Conservation (phyloP, 2,329 filamentous ascomycete species). For the Monascus ruber region DNA sequence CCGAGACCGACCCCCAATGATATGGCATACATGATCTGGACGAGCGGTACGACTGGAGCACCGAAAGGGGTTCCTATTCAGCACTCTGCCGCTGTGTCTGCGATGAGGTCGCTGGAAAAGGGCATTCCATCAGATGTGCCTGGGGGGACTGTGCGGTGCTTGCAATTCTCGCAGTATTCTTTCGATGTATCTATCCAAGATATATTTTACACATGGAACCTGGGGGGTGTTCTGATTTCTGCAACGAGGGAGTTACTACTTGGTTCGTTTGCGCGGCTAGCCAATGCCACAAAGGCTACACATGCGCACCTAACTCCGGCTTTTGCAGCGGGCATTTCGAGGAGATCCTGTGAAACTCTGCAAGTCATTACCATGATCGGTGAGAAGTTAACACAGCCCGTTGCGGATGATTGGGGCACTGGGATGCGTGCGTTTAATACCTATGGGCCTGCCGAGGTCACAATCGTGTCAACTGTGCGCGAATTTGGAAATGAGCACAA, state of each 20-base stretch:
- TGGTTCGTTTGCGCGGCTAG: slow-evolving; percentile 14
- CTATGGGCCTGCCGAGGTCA: slow-evolving; percentile 30
- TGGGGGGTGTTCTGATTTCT: slow-evolving; percentile 17
- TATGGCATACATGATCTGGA: slow-evolving; percentile 31
- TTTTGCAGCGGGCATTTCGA: slow-evolving; percentile 18
- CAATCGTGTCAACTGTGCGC: slow-evolving; percentile 20
- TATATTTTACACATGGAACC: slow-evolving; percentile 19
- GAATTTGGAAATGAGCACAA: slow-evolving; percentile 16
- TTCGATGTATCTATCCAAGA: slow-evolving; percentile 32
- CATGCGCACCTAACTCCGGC: slow-evolving; percentile 22
- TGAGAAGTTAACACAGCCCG: slow-evolving; percentile 20
- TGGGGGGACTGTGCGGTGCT: slow-evolving; percentile 17
- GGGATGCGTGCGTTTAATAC: slow-evolving; percentile 26
- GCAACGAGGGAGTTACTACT: slow-evolving; percentile 18
- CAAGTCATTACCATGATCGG: slow-evolving; percentile 25
- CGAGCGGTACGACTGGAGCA: slow-evolving; percentile 24
- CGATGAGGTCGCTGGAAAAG: slow-evolving; percentile 23
- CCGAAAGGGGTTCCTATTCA: slow-evolving; percentile 30
- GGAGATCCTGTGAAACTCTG: slow-evolving; percentile 17
- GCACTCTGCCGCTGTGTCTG: slow-evolving; percentile 24
- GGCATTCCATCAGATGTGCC: slow-evolving; percentile 19
- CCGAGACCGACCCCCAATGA: slow-evolving; percentile 5
- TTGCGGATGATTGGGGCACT: slow-evolving; percentile 28
- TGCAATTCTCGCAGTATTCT: slow-evolving; percentile 29
- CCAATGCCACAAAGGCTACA: slow-evolving; percentile 16